Evolutionary conservation across 1,284 basidiomycete genomes (phyloP).

Genomic region (Papiliotrema laurentii): DNA sequence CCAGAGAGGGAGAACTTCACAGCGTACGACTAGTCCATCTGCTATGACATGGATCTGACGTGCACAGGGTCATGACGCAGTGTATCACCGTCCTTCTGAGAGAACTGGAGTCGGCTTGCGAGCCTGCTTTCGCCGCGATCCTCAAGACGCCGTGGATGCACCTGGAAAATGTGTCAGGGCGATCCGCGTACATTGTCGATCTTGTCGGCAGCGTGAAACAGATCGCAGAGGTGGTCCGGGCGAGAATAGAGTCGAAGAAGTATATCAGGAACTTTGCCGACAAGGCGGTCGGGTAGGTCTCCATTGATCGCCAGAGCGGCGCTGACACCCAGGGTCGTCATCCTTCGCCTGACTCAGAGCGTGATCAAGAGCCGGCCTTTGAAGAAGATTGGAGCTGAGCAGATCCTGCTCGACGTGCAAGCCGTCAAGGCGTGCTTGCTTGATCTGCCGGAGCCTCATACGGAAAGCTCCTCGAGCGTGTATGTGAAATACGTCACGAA

Average conservation of each 20-base stretch:
- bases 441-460: slow-evolving; percentile 60
- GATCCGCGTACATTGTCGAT: slow-evolving; percentile 73
- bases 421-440: slow-evolving; percentile 73
- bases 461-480: slow-evolving; percentile 34
- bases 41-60: neutral
- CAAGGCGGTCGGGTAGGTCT: slow-evolving; percentile 72
- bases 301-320: neutral
- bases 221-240: slow-evolving; percentile 44
- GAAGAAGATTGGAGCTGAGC: slow-evolving; percentile 85
- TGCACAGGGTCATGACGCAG: slow-evolving; percentile 70
- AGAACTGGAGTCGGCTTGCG: slow-evolving; percentile 75
- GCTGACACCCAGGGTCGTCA: slow-evolving; percentile 59
- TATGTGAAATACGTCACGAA: slow-evolving; percentile 78
- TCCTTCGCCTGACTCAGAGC: slow-evolving; percentile 78
- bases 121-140: slow-evolving; percentile 69
- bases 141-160: slow-evolving; percentile 69
- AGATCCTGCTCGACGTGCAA: slow-evolving; percentile 91
- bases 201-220: slow-evolving; percentile 85
- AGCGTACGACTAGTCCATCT: slow-evolving; percentile 53
- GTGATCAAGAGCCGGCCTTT: slow-evolving; percentile 83
- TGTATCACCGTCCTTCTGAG: slow-evolving; percentile 71
- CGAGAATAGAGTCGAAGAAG: slow-evolving; percentile 80
- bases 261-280: slow-evolving; percentile 87
- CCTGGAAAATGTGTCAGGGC: slow-evolving; percentile 75
- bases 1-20: slow-evolving; percentile 83